Conservation (phyloP, 176 grass and related monocot species). For the Rhynchospora breviuscula region DNA sequence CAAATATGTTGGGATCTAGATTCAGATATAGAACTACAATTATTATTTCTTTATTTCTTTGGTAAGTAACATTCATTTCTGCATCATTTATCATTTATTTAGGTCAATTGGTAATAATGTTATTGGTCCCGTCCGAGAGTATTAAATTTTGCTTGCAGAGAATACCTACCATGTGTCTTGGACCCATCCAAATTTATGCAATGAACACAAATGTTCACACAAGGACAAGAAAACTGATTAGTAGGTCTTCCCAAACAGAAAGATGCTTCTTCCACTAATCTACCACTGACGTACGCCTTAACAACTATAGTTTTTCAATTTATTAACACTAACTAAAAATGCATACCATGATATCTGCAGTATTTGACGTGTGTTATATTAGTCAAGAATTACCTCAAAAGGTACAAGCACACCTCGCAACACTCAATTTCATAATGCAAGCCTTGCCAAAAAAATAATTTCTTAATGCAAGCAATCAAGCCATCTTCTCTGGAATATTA, state of each 20-base stretch:
- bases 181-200: neutral
- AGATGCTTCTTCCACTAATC: slow-evolving; percentile 18
- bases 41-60: no score
- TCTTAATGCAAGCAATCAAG: neutral
- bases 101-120: neutral
- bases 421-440: neutral
- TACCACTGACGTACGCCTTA: neutral
- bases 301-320: neutral
- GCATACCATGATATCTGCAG: neutral
- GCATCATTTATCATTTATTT: neutral
- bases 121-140: neutral
- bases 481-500: neutral
- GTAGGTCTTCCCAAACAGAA: slow-evolving; percentile 11
- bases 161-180: neutral
- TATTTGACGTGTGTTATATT: neutral
- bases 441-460: neutral
- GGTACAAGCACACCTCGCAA: neutral
- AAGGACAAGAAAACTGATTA: neutral
- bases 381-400: neutral
- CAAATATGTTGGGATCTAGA: no score
- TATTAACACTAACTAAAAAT: neutral
- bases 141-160: neutral
- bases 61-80: neutral
- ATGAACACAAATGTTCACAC: neutral
- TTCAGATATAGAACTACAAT: no score